phyloP scores from a whole-genome alignment of 2,329 filamentous ascomycete species.

The Aspergillus sp. region DNA sequence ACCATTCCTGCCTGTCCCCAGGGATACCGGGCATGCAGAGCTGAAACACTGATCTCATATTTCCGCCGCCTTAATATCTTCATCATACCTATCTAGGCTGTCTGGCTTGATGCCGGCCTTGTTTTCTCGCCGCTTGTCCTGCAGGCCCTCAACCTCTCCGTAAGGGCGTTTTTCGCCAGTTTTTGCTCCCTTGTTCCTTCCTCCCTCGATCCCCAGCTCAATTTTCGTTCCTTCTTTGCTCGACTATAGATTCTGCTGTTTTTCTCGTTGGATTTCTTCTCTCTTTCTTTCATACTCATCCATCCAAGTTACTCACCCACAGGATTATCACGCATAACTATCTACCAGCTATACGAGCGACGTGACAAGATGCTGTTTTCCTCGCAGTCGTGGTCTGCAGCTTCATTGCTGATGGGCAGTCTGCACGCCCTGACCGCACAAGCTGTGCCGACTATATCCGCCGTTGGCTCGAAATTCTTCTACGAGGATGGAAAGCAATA shows the following conservation, averaged over 20 bases:
- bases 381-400: slow-evolving; percentile 7
- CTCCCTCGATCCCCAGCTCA: no score
- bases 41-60: no score
- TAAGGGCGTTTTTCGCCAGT: no score
- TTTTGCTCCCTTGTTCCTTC: no score
- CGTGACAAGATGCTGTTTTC: slow-evolving; percentile 16
- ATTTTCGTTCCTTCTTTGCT: no score
- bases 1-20: no score
- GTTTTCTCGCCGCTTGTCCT: no score
- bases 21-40: no score
- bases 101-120: no score
- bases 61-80: no score
- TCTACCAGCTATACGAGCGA: neutral
- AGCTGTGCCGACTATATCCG: slow-evolving; percentile 53
- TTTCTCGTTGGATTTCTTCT: neutral
- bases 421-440: slow-evolving; percentile 22
- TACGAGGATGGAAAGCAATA: slow-evolving; percentile 74
- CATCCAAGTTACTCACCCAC: neutral
- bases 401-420: slow-evolving; percentile 21
- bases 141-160: no score
- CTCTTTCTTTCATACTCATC: neutral
- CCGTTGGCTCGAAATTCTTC: slow-evolving; percentile 80
- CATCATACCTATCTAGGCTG: no score
- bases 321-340: neutral
- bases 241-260: neutral